These are phyloP conservation scores for Irpex rosettiformis DNA, from an alignment of 1,284 basidiomycete species.

Conservation along the genomic window DNA sequence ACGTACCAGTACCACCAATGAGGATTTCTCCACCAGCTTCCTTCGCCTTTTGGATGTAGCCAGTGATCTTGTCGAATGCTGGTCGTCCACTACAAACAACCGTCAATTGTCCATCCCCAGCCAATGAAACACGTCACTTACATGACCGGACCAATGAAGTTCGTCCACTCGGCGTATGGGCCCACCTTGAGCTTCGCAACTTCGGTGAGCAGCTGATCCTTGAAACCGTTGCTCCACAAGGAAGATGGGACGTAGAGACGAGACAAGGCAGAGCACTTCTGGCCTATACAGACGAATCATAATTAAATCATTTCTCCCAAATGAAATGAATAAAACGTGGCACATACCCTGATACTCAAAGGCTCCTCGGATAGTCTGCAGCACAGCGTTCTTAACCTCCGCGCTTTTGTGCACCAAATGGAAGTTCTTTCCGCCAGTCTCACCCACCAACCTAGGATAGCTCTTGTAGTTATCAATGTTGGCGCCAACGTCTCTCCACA, in stretches of 20 bases:
- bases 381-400: slow-evolving; percentile 82
- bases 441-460: slow-evolving; percentile 95
- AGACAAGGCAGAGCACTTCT: slow-evolving; percentile 96
- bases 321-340: too few species aligned
- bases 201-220: slow-evolving; percentile 74
- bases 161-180: slow-evolving; percentile 69
- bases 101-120: background rate
- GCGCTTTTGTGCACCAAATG: slow-evolving; percentile 8
- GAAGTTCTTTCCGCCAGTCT: slow-evolving; percentile 52
- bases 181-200: slow-evolving; percentile 87
- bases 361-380: slow-evolving; percentile 85
- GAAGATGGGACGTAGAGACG: slow-evolving; percentile 88
- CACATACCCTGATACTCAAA: slow-evolving; percentile 92
- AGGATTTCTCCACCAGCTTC: slow-evolving; percentile 86
- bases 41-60: slow-evolving; percentile 88
- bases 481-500: slow-evolving; percentile 94
- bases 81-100: slow-evolving; percentile 55
- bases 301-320: background rate
- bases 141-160: slow-evolving; percentile 98
- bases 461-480: slow-evolving; percentile 85
- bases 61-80: slow-evolving; percentile 86
- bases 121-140: slow-evolving; percentile 32
- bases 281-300: slow-evolving; percentile 46
- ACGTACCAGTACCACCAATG: slow-evolving; percentile 75
- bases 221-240: slow-evolving; percentile 87